Evolutionary conservation across 805 yeast genomes (phyloP).

Genomic region (Vanderwaltozyma verrucispora): DNA sequence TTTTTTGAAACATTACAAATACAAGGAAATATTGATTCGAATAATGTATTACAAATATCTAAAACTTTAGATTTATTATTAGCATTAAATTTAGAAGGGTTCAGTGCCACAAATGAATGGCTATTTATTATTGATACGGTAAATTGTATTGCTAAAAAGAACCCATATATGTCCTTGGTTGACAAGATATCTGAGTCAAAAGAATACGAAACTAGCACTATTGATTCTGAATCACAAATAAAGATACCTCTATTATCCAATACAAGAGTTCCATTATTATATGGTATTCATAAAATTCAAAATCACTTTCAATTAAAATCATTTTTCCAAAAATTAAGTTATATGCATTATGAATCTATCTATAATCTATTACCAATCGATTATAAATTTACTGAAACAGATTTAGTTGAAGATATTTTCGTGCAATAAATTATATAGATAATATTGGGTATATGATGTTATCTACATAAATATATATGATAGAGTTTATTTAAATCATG

Average conservation of each 20-base stretch:
- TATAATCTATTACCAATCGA: constrained; percentile 42
- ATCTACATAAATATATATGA: neutral
- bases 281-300: constrained; percentile 13
- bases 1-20: constrained; percentile 22
- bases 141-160: constrained; percentile 41
- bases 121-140: constrained; percentile 64
- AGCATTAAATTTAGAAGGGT: constrained; percentile 66
- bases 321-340: constrained; percentile 16
- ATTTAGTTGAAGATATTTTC: constrained; percentile 50
- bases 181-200: constrained; percentile 36
- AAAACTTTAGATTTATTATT: constrained; percentile 71
- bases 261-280: constrained; percentile 14
- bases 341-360: constrained; percentile 32
- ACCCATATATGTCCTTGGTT: constrained; percentile 29
- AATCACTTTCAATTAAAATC: constrained; percentile 12
- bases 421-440: constrained; percentile 1
- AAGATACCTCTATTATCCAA: no score
- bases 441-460: no score
- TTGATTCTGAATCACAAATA: no score
- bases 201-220: neutral
- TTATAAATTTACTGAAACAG: constrained; percentile 39
- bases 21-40: constrained; percentile 24
- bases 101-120: constrained; percentile 65
- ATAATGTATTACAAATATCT: constrained; percentile 44
- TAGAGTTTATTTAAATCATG: no score